Percentiles rank a stretch among this genome's conserved stretches.
Evolutionary conservation across 495 filamentous ascomycete genomes (phyloP).

Genomic region (Daldinia concentrica): DNA sequence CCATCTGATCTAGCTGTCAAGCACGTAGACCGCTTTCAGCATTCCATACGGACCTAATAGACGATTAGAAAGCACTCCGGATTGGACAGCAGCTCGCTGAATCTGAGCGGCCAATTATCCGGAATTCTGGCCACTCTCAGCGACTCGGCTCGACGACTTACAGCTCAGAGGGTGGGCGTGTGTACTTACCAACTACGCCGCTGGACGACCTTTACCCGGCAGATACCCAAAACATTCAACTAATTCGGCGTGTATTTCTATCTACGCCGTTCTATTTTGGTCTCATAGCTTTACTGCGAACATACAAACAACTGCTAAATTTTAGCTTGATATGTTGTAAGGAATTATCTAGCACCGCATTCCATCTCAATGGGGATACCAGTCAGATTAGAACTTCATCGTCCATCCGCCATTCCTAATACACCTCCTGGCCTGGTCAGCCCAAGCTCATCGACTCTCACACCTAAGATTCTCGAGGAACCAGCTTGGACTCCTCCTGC

Average conservation of each 20-base stretch:
- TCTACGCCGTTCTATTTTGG: conserved; percentile 17
- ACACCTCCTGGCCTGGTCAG: conserved; percentile 57
- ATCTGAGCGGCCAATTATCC: conserved; percentile 38
- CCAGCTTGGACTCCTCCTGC: conserved; percentile 45
- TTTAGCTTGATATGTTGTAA: conserved; percentile 39
- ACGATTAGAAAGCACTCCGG: conserved; percentile 9
- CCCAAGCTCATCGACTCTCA: conserved; percentile 53
- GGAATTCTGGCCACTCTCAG: conserved; percentile 40
- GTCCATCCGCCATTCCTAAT: conserved; percentile 53
- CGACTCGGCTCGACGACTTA: conserved; percentile 38
- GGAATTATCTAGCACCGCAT: conserved; percentile 26
- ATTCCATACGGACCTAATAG: conserved; percentile 17
- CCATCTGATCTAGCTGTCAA: conserved; percentile 10
- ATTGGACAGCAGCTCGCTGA: conserved; percentile 29
- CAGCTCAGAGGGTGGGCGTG: conserved; percentile 37
- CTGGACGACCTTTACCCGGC: conserved; percentile 41
- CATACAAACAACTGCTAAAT: conserved; percentile 6
- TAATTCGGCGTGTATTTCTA: conserved; percentile 37
- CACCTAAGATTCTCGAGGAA: conserved; percentile 52
- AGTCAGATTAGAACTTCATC: conserved; percentile 55
- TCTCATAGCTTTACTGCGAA: conserved; percentile 7
- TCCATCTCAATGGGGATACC: conserved; percentile 61
- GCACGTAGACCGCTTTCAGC: conserved; percentile 33
- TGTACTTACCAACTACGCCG: conserved; percentile 39
- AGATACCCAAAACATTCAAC: conserved; percentile 36